Evolutionary conservation across 192 early-diverging fungal genomes (phyloP), one percentile per base, ranked within the genome.

Genomic region (Backusella psychrophila): DNA sequence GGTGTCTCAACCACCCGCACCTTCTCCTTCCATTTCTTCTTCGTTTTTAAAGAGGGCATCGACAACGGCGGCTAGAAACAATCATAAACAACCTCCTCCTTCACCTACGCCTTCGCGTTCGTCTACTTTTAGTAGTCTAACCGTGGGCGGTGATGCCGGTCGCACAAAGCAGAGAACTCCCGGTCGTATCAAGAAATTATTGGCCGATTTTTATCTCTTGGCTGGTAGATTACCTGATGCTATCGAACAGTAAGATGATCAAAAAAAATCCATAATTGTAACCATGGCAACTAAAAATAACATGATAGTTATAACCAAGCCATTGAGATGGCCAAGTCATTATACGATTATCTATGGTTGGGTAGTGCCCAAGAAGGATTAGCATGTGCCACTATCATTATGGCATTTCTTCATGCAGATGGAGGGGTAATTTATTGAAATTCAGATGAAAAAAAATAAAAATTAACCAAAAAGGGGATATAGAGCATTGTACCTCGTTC

Each of bases 201-300:
- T 93, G 8, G 91, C 88, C 12, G 94, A 95, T 81, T 75, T 94
- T 65, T 94, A 89, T 85, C 72, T 95, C 67, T 80, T 95, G 81
- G 89, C 92, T 34, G 94, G 94, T 34, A 75, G 91, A 65, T 70
- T 92, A 46, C 91, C 94, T n/a, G 83, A 91, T 75, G 94, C 94
- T 11, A 89, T 93, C n/a, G 76, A 73, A 46, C 85, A 84, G 90
- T 91, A 83, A 68, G 69, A 49, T 49, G 33, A 33, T 33, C 3
- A 33, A 33, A 33, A 33, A 14, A n/a, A n/a, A 63, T 63, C 23
- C 11, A 53, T 34, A 35, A 19, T n/a, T 39, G 34, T 2, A 33
- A 33, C 33, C 33, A 33, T 33, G 33, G 33, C n/a, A 39, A 39
- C 6, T 34, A 23, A 23, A 39, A 35, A 41, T 11, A 41, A 23